Evolutionary conservation across 176 grass and related monocot species (phyloP), one percentile per base, ranked within the genome.

Genomic region (Guadua angustifolia): DNA sequence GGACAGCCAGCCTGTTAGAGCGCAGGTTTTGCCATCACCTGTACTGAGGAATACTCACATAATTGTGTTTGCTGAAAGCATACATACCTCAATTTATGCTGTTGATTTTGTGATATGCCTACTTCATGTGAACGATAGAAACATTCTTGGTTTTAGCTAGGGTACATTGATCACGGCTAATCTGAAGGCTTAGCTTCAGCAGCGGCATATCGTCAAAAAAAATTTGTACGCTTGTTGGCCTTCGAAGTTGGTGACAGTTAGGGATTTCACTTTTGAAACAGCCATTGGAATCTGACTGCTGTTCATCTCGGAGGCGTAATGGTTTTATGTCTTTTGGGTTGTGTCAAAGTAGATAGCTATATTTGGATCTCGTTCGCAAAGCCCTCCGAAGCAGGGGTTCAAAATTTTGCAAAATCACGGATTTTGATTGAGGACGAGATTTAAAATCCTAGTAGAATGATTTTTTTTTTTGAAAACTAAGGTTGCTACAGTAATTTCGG

Each of bases 1-100:
- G 78, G 65, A 88, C 88, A 71, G 84, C 77, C 33, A 66, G 36
- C 59, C 75, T 84, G 58, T 74, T 88, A 84, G 81, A 88, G 75
- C 68, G 19, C 25, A 79, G 68, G 39, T 88, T 88, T 83, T 88
- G 67, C 45, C 71, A 84, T 72, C 57, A 65, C 66, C 44, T 78
- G 73, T 64, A 55, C 66, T 29, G 73, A 88, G 86, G 55, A 43
- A 45, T 45, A 11, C 10, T 45, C 45, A 9, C 35, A 78, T 26
- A 36, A 44, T 73, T 3, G 9, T 45, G 55, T 74, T 79, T 56
- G 49, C 16, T 80, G 59, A 14, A 80, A 86, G 11, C 58, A 29
- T 56, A 72, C 35, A 49, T 71, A 29, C 24, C 74, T 57, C 47
- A 6, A 38, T 55, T 79, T 10, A 19, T 66, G 66, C 9, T 65